Evolutionary conservation across 2,329 filamentous ascomycete species (phyloP).

Genomic region (Venturia effusa): DNA sequence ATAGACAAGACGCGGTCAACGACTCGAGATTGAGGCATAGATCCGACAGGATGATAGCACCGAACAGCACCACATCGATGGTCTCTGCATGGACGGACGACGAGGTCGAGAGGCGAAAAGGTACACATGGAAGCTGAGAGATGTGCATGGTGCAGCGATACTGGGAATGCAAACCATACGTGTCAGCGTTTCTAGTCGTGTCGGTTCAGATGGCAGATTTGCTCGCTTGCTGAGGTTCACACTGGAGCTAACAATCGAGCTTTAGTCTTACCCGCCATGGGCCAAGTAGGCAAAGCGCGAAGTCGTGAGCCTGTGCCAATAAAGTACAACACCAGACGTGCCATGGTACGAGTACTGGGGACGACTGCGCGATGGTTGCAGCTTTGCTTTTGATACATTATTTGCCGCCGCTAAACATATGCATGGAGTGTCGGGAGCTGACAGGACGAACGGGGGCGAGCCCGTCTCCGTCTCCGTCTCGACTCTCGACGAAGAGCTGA

Average conservation of each 20-base stretch:
- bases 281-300: neutral
- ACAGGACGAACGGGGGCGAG: neutral
- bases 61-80: neutral
- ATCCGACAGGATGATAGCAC: neutral
- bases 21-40: slow-evolving; percentile 4
- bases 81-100: neutral
- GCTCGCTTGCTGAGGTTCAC: neutral
- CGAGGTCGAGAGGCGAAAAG: neutral
- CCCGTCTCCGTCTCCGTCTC: too few species aligned
- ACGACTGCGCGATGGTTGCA: neutral
- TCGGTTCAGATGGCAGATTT: neutral
- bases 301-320: neutral
- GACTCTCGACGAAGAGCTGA: neutral
- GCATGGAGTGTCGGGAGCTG: neutral
- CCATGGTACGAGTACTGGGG: neutral
- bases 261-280: neutral
- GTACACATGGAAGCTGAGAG: slow-evolving; percentile 1
- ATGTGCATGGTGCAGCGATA: slow-evolving; percentile 1
- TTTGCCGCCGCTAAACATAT: neutral
- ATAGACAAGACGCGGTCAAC: neutral
- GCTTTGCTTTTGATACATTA: neutral
- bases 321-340: neutral
- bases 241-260: neutral
- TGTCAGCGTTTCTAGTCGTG: slow-evolving; percentile 1
- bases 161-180: neutral